Base-by-base conservation (phyloP, 805 yeast genomes). In the Middelhovenomyces tepae region DNA sequence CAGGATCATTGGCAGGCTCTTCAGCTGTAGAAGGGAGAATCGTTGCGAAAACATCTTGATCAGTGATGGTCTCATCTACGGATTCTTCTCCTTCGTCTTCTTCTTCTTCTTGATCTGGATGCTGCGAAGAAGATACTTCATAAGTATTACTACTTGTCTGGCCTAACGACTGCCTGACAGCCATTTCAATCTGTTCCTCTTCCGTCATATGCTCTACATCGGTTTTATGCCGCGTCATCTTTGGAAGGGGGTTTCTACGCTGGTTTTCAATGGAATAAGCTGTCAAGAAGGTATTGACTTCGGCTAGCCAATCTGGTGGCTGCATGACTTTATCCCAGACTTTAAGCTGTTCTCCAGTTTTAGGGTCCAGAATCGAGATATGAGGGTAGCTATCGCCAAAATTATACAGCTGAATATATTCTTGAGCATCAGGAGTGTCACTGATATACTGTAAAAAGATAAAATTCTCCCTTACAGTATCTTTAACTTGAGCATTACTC, bases 301-400 rank as follows among this genome's bases (percentile, higher is more conserved):
- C 84, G 24, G 69, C 67, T 6, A 78, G 54, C 74, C 87, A 87
- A 13, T 57, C 63, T 3, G 67, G 65, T 1, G 69, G 63, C 13
- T 60, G 59, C 0, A 93, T 93, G 1, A 74, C 77, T 19, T 57
- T 59, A 13, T 65, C 60, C 95, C 96, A 91, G 34, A 65, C 66
- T 44, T 71, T 69, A 36, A 85, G 70, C 39, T 94, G 67, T 57
- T 91, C 99, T 15, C 97, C 97, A 0, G 98, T 91, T 53, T 87
- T 74, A 2, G 98, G 96, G 50, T 91, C 99, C 31, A 91, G 54
- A 24, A 91, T 82, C 1, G 95, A 82, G 26, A 91, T 76, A 53
- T 91, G 96, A 1, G 99, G 99, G 52, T 62, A 79, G 16, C 31
- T 32, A 16, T 68, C 71, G 16, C 67, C 69, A 28, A 82, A 67